Percentiles rank a stretch among this genome's conserved stretches.
These are phyloP conservation scores for Fulvia fulva DNA, from an alignment of 2,329 filamentous ascomycete genomes.

Conservation along the genomic window DNA sequence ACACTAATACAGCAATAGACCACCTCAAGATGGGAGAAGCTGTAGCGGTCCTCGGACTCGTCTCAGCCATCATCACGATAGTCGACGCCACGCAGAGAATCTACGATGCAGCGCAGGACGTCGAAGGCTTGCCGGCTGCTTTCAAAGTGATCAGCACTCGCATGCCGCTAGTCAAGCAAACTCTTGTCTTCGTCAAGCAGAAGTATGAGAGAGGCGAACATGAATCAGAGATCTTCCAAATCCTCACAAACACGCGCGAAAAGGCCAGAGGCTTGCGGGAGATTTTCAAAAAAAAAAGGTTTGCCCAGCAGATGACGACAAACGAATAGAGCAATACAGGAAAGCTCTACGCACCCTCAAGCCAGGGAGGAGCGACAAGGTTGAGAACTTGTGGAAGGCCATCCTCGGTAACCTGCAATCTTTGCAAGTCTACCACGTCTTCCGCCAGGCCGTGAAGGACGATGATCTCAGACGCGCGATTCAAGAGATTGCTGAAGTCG, in stretches of 20 bases:
- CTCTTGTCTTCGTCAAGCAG: neutral
- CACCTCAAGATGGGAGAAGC: neutral
- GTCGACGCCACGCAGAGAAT: neutral
- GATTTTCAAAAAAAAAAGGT: constrained; percentile 2
- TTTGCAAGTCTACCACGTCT: neutral
- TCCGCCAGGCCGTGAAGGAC: neutral
- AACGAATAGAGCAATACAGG: neutral
- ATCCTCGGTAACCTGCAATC: neutral
- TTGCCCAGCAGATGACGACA: neutral
- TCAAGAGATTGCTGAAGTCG: neutral
- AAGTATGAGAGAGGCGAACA: neutral
- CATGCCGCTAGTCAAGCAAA: neutral
- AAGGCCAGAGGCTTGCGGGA: neutral
- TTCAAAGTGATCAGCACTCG: neutral
- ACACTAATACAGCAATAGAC: too few relatives aligned
- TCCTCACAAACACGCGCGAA: neutral
- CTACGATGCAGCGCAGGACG: neutral
- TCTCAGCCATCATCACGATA: neutral
- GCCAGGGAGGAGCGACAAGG: neutral
- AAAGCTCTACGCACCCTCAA: neutral
- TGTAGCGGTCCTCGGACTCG: neutral
- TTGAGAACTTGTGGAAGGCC: neutral
- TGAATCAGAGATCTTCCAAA: too few relatives aligned
- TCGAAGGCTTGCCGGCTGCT: neutral
- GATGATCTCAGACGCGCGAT: neutral